Evolutionary conservation across 176 grass and related monocot genomes (phyloP), one percentile per base, ranked within the genome.

Genomic region (Microstegium vimineum): DNA sequence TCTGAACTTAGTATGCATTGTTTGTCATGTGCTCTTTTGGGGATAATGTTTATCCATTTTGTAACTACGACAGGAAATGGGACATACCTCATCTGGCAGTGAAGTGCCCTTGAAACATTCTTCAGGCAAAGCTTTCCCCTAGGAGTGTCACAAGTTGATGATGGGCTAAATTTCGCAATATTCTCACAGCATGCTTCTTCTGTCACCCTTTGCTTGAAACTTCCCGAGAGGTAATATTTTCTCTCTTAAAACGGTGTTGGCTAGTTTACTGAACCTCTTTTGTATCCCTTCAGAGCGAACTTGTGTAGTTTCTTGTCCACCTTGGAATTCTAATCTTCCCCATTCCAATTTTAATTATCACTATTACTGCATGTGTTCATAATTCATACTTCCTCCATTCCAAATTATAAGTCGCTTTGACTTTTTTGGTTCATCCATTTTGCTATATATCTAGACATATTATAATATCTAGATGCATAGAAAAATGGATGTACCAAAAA

Each of bases 141-240:
- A 77, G 96, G 96, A 57, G 96, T 87, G 23, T 99, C 93, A 6
- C 85, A 95, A 75, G 85, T 23, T 74, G 87, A 90, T 46, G 86
- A 66, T 42, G 87, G 80, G 72, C 61, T 93, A 27, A 99, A 99
- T 77, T 99, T 99, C 31, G 91, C 93, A 8, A 85, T 99, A 87
- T 99, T 99, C 70, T 99, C 96, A 74, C 84, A 80, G 43, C 83
- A 99, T 85, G 91, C 96, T 83, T 93, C 87, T 74, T 91, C 87
- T 75, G 90, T 99, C 61, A 77, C 81, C 75, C 92, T 99, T 83
- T 99, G 89, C 74, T 77, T 99, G 69, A 91, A 89, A 40, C 74
- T 84, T 71, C 51, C 74, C 67, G 37, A 68, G 30, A 83, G 94
- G 94, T 97, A 84, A 76, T 35, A 66, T 62, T 62, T 66, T 11